A percentile compares a stretch with the other conserved stretches of the same genome.
Conservation (phyloP, 345 rosid species). For the Acer saccharum region DNA sequence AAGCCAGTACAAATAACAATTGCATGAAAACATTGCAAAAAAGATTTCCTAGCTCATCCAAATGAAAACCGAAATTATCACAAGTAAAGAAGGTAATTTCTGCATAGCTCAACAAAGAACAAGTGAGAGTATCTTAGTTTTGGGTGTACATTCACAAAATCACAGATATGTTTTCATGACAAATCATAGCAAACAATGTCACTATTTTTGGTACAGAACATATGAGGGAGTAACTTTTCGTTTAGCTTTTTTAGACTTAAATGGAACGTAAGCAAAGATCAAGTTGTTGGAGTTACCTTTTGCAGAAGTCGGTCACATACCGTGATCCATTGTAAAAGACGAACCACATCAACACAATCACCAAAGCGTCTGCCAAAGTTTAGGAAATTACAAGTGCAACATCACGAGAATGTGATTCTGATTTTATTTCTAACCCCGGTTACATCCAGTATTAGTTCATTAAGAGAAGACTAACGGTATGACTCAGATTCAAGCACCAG, state of each 20-base stretch:
- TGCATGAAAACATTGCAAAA: not conserved
- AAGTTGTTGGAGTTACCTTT: conserved; percentile 46
- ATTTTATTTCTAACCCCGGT: not conserved
- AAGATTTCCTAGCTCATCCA: conserved; percentile 1
- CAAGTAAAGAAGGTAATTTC: not conserved
- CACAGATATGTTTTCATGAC: not conserved
- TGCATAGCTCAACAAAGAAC: not conserved
- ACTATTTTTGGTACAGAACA: not conserved
- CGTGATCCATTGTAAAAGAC: conserved; percentile 70
- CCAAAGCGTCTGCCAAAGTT: conserved; percentile 68
- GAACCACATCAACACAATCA: conserved; percentile 87
- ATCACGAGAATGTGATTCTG: not conserved
- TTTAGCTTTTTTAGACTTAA: conserved; percentile 3
- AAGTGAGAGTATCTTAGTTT: not conserved
- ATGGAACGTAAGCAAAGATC: conserved; percentile 18
- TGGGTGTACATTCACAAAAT: not conserved
- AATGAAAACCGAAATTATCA: not conserved
- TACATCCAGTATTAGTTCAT: not conserved
- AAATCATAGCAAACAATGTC: not conserved
- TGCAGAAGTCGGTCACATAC: conserved; percentile 57
- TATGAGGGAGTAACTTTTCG: not conserved
- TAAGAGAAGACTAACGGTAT: not conserved
- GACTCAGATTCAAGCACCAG: not conserved
- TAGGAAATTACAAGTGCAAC: conserved; percentile 37
- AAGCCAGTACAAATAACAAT: not conserved